Evolutionary conservation across 108 stramenopile genomes (phyloP), one percentile per base, ranked within the genome.

Genomic region (Stephanodiscus minutulus): DNA sequence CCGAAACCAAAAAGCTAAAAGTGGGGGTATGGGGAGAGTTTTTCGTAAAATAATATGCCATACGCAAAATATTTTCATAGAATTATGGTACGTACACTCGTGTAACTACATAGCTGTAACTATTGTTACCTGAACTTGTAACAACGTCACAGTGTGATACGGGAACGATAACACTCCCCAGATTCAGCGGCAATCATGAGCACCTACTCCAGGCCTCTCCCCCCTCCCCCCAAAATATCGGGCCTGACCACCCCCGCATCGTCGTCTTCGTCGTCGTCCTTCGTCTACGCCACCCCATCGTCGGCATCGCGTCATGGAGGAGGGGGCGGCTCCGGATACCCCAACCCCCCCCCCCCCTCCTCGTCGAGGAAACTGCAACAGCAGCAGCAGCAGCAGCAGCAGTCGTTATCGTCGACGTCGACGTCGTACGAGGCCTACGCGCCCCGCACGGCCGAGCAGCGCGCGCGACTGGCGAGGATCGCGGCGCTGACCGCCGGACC

Each of bases 401-500:
- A 27, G 43, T 39, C 73, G 28, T 41, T 39, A 44, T 55, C 70
- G 17, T 48, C 53, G 15, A 13, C 46, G 2, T 31, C 77, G 22
- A 47, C 77, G 13, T 94, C 93, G 17, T 95, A 95, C 66, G 94
- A 95, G 60, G 73, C 77, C 17, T 95, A 79, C 79, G 94, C 94
- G 1, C 94, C 94, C 0, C 83, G 94, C 36, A 66, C 87, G 3
- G 60, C 87, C 44, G 70, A 82, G 5, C 90, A 91, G 69, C 73
- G 89, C 13, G 54, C 75, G 18, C 77, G 90, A 44, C 59, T 91
- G 70, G 66, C 82, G 24, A 73, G 87, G 15, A 78, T 94, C 54
- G 90, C 87, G 1, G 86, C 77, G 11, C 74, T 94, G 83, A 94
- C 90, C 7, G 86, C 87, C 5, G 90, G 92, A 24, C 93, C 89